phyloP scores from a whole-genome alignment of 257 asterid species.

The Solanum peruvianum region DNA sequence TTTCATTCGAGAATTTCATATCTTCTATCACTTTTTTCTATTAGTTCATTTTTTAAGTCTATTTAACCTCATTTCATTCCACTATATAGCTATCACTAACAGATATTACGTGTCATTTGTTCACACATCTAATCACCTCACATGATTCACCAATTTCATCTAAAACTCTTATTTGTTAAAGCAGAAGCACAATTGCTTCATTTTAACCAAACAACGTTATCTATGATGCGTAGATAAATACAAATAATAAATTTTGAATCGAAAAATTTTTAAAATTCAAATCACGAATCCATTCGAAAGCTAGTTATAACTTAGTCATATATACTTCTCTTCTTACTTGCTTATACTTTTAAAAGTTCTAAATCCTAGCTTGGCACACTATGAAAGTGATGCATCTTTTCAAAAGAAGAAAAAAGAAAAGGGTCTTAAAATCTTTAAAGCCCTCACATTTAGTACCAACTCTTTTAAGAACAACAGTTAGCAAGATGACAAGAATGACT shows the following conservation, averaged over 20 bases:
- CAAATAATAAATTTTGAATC: neutral
- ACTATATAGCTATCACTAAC: neutral
- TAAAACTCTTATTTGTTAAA: neutral
- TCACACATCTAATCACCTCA: neutral
- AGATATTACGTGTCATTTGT: neutral
- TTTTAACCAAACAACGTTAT: neutral
- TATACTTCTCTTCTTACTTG: neutral
- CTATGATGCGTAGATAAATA: neutral
- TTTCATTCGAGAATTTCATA: neutral
- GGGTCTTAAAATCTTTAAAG: neutral
- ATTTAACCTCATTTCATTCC: neutral
- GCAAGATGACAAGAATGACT: neutral
- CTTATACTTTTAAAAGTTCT: neutral
- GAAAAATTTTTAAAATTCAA: neutral
- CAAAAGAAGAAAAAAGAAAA: neutral
- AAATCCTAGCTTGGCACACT: neutral
- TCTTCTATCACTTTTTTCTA: neutral
- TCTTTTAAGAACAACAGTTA: neutral
- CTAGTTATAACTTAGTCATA: neutral
- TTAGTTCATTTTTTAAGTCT: neutral
- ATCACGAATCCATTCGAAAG: neutral
- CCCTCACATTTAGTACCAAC: neutral
- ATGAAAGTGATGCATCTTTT: neutral
- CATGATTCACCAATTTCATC: neutral
- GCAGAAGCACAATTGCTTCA: rapidly evolving